Evolutionary conservation across 2,329 filamentous ascomycete genomes (phyloP).

Genomic region (Chaetomiaceae sp.): DNA sequence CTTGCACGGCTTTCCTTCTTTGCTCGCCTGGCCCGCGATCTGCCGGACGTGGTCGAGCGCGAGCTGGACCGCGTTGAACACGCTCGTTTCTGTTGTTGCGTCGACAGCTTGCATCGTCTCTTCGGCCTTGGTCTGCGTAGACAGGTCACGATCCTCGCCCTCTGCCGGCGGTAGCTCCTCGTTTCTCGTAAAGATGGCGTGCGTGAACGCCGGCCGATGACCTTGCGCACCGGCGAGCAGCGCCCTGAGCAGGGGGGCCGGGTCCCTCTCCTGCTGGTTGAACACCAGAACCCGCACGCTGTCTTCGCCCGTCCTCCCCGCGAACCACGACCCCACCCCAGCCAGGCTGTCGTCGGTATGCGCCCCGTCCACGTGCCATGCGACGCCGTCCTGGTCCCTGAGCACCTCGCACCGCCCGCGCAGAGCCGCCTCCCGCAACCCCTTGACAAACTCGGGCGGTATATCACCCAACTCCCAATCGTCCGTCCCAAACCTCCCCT

Average conservation of each 20-base stretch:
- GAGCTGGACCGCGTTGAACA: constrained; percentile 10
- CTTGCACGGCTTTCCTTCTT: constrained; percentile 28
- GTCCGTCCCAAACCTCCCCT: constrained; percentile 19
- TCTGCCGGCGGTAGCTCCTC: constrained; percentile 36
- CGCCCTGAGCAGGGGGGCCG: constrained; percentile 56
- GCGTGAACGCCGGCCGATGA: constrained; percentile 50
- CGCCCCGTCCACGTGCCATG: constrained; percentile 82
- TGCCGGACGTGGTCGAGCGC: constrained; percentile 8
- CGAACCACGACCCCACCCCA: constrained; percentile 74
- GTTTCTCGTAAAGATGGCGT: constrained; percentile 80
- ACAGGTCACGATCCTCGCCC: constrained; percentile 48
- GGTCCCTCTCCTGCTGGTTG: constrained; percentile 87
- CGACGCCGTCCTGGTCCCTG: constrained; percentile 43
- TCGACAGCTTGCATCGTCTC: constrained; percentile 23
- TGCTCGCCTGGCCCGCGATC: constrained; percentile 21
- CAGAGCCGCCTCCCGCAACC: constrained; percentile 62
- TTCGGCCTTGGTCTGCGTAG: constrained; percentile 52
- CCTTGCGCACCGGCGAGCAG: constrained; percentile 53
- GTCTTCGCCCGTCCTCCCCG: constrained; percentile 33
- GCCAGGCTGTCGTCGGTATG: constrained; percentile 82
- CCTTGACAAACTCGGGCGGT: constrained; percentile 55
- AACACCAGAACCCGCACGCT: constrained; percentile 63
- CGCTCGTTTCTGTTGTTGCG: background rate
- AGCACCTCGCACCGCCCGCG: constrained; percentile 74
- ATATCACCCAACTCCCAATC: constrained; percentile 24